phyloP scores from a whole-genome alignment of 31 red algal species.

The Porphyra umbilicalis region DNA sequence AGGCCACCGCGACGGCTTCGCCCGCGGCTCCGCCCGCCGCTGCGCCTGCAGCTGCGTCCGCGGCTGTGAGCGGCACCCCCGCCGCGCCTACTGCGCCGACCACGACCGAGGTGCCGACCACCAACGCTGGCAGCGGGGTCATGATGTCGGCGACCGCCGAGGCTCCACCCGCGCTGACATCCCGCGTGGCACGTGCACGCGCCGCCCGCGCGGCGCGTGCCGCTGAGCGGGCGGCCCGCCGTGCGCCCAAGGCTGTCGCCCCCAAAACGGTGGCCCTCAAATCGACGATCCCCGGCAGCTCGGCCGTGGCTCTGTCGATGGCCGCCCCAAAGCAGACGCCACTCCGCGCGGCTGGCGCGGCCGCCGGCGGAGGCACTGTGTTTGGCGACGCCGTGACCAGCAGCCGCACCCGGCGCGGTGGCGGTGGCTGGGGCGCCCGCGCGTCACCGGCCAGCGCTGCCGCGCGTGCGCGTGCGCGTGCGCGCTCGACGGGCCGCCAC shows the following conservation, averaged over 20 bases:
- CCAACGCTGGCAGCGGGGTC: background rate
- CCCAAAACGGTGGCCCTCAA: background rate
- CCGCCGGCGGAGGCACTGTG: background rate
- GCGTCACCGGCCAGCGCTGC: no score
- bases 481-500: no score
- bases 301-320: background rate
- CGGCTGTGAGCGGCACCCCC: no score
- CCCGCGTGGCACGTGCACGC: background rate
- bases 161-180: background rate
- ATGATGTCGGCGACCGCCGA: background rate
- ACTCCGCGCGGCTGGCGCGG: background rate
- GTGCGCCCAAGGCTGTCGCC: background rate
- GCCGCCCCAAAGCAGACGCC: background rate
- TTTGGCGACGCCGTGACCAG: no score
- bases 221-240: background rate
- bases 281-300: background rate
- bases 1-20: no score
- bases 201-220: background rate
- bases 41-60: no score
- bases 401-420: no score
- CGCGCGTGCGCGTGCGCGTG: no score
- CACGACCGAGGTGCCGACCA: no score
- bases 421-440: no score
- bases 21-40: no score
- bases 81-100: no score